phyloP scores from a whole-genome alignment of 106 monocot species.

The Acorus calamus region DNA sequence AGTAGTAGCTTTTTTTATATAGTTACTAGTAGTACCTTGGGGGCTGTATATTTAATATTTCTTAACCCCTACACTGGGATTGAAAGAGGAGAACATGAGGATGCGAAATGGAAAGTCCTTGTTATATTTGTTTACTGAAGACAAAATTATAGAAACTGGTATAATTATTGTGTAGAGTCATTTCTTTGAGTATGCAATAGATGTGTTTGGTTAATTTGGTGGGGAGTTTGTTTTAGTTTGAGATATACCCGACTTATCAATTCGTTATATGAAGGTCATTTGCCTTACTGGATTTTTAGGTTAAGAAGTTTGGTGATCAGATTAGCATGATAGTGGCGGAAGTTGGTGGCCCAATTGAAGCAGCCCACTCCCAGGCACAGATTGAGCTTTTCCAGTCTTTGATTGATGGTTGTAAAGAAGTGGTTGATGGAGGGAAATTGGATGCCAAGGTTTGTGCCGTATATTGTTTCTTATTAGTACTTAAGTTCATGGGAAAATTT shows the following conservation, averaged over 20 bases:
- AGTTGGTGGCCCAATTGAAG: slow-evolving; percentile 70
- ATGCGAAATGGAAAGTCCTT: too few species aligned
- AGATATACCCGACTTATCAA: too few species aligned
- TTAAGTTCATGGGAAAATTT: too few species aligned
- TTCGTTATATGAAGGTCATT: not conserved
- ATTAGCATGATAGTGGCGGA: slow-evolving; percentile 73
- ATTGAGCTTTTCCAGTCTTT: slow-evolving; percentile 78
- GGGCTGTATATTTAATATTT: too few species aligned
- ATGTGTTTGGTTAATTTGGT: not conserved
- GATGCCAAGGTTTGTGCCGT: slow-evolving; percentile 57
- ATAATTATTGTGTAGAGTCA: not conserved
- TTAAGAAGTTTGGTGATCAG: slow-evolving; percentile 82
- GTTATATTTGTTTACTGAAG: too few species aligned
- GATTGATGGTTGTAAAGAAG: slow-evolving; percentile 81
- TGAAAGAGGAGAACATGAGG: too few species aligned
- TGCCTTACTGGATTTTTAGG: slow-evolving; percentile 29
- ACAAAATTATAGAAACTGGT: too few species aligned
- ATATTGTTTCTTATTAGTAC: not conserved
- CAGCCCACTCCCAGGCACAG: slow-evolving; percentile 55
- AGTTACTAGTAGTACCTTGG: too few species aligned
- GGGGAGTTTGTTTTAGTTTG: too few species aligned
- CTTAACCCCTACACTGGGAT: too few species aligned
- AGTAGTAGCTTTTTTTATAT: too few species aligned
- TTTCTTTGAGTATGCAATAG: not conserved
- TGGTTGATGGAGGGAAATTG: slow-evolving; percentile 51